Evolutionary conservation across 352 stramenopile species (phyloP), one percentile per base, ranked within the genome.

Genomic region (Phytophthora aleatoria): DNA sequence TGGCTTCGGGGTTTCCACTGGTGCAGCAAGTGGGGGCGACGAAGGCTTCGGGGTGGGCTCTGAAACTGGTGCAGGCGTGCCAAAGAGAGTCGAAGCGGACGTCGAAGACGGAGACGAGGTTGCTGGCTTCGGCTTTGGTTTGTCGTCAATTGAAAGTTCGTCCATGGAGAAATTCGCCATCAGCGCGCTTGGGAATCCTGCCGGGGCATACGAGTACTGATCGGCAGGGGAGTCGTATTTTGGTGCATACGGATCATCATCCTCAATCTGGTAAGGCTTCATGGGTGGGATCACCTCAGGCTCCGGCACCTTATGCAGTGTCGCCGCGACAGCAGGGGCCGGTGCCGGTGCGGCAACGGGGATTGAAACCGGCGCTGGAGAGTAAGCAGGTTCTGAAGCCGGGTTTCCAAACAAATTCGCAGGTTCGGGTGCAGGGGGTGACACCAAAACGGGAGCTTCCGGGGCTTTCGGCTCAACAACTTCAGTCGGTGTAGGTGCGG

Each of bases 161-260:
- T 81, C 73, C 73, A 79, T 73, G 15, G 73, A 81, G 42, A 81
- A 81, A 49, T 81, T 81, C 41, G 72, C 70, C 53, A 74, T 53
- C 24, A 77, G 60, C 27, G 67, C 70, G 15, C 66, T 75, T n/a
- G 70, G 70, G 38, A 77, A 77, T 45, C 70, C 70, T 24, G 62
- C 16, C 24, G 66, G 57, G 9, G 49, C 66, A 44, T 57, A 64
- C 20, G 61, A 43, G 48, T 42, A 27, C n/a, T 57, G 26, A 1
- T 64, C 59, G 30, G 26, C 38, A 6, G 57, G 15, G 16, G 55
- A 26, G 1, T 69, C 61, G 20, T 75, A 77, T 38, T 52, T 50
- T 30, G 66, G 70, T 13, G 49, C 48, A 50, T 49, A 74, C 36
- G 57, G 61, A 48, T 77, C 69, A 57, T 77, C 70, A 52, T 77